phyloP scores from a whole-genome alignment of 176 grass and related monocot species.

The Cenchrus purpureus region DNA sequence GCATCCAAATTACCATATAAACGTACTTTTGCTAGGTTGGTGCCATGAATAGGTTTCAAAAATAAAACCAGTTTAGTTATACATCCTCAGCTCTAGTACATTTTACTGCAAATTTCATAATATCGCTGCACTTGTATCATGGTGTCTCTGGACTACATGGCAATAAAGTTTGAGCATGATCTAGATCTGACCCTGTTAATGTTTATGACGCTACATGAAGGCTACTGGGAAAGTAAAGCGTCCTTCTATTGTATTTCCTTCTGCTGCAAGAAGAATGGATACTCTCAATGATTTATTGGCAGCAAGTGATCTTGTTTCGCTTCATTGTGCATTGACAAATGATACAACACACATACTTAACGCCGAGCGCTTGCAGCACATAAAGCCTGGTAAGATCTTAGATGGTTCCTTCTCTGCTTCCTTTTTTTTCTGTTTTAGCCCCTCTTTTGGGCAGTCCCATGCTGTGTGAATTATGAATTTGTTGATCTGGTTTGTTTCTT shows the following conservation, averaged over 20 bases:
- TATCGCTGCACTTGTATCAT: neutral
- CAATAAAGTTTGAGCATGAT: neutral
- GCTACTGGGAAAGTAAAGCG: conserved; percentile 62
- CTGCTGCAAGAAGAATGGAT: conserved; percentile 91
- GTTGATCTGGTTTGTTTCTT: conserved; percentile 14
- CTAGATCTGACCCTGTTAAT: conserved; percentile 22
- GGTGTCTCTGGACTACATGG: neutral
- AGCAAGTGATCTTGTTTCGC: conserved; percentile 90
- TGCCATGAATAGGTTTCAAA: neutral
- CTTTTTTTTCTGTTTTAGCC: conserved; percentile 13
- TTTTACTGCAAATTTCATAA: conserved; percentile 6
- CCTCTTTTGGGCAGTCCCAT: neutral
- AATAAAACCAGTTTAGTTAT: neutral
- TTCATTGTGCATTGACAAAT: conserved; percentile 82
- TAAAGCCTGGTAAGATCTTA: conserved; percentile 91
- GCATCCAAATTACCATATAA: neutral
- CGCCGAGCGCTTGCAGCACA: conserved; percentile 76
- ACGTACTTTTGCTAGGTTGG: too few relatives aligned
- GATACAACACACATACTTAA: conserved; percentile 83
- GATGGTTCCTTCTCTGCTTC: neutral
- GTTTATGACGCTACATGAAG: conserved; percentile 45
- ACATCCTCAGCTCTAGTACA: neutral
- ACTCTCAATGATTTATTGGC: conserved; percentile 94
- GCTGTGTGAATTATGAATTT: conserved; percentile 1
- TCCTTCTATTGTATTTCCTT: conserved; percentile 82